Evolutionary conservation across 2,329 filamentous ascomycete species (phyloP), one percentile per base, ranked within the genome.

Genomic region (Arthrinium phaeospermum): DNA sequence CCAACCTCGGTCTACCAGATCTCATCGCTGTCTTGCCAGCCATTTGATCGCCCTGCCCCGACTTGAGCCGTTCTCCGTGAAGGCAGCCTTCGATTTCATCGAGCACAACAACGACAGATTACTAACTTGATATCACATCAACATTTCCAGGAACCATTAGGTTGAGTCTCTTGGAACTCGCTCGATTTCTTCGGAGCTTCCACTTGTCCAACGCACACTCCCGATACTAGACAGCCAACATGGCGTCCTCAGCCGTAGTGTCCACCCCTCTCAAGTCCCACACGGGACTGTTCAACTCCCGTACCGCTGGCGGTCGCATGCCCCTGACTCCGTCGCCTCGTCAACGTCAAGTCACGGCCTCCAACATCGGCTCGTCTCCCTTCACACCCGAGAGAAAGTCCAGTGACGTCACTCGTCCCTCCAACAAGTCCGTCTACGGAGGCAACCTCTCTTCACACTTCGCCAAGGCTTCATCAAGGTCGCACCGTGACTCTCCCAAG

Each of bases 261-360:
- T 93, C 94, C 79, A 98, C 96, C 74, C 96, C 96, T 73, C 88
- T 96, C 82, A 98, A 98, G 89, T 96, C 94, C 89, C 96, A 98
- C 84, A 91, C 93, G 85, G 94, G 95, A 73, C 90, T 98, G 79
- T 98, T 98, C 87, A 95, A 93, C 77, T 91, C 94, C 77, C 95
- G 95, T 82, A 96, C 95, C 82, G 96, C 95, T 83, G 95, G 96
- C 85, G 95, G 95, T 82, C 94, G 96, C 75, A 95, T 97, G 88
- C 95, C 96, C 78, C 86, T 99, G 81, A 98, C 96, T 4, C 96
- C 96, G 45, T 98, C 96, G 72, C 96, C 96, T 72, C 91, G 92
- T 77, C 85, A 87, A 75, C 90, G 91, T 75, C 86, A 87, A 46
- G 84, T 86, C 45, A 86, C 85, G 68, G 83, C 85, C 61, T 83